Percentiles rank a stretch among this genome's conserved stretches.
phyloP scores from a whole-genome alignment of 1,139 yeast genomes.

The Saccharomycopsis hybrid region DNA sequence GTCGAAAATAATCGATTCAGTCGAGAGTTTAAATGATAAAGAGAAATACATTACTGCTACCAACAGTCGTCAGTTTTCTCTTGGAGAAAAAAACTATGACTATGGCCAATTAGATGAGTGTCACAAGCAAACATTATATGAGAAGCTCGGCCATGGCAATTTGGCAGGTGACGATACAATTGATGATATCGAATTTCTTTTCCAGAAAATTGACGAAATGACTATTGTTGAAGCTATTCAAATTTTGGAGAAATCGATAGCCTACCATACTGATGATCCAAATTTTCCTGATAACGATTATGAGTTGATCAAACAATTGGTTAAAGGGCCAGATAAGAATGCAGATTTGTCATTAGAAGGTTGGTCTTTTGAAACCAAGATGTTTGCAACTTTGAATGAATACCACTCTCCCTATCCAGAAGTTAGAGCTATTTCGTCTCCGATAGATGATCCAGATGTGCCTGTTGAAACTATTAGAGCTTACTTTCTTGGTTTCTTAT shows the following conservation, averaged over 20 bases:
- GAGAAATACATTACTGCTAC: conserved; percentile 7
- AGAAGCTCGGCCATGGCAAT: conserved; percentile 27
- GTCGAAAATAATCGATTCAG: too few species aligned
- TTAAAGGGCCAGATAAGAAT: conserved; percentile 23
- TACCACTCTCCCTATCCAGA: conserved; percentile 60
- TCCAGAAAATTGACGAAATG: conserved; percentile 35
- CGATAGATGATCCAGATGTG: conserved; percentile 42
- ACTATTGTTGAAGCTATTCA: conserved; percentile 36
- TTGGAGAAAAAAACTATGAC: conserved; percentile 2
- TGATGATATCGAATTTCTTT: conserved; percentile 31
- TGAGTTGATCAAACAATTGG: conserved; percentile 27
- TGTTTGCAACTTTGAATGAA: conserved; percentile 42
- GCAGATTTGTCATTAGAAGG: conserved; percentile 23
- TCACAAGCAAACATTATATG: conserved; percentile 15
- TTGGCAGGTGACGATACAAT: conserved; percentile 23
- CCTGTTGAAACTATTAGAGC: conserved; percentile 54
- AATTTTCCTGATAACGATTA: conserved; percentile 41
- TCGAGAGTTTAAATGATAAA: too few species aligned
- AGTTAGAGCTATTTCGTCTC: conserved; percentile 52
- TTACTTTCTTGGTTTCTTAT: conserved; percentile 47
- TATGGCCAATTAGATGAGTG: conserved; percentile 15
- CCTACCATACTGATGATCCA: conserved; percentile 41
- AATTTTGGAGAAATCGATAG: conserved; percentile 35
- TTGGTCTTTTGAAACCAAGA: conserved; percentile 31
- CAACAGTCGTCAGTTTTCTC: background rate